Conservation (phyloP, 768 basidiomycete genomes). For the Lentinula aciculospora region DNA sequence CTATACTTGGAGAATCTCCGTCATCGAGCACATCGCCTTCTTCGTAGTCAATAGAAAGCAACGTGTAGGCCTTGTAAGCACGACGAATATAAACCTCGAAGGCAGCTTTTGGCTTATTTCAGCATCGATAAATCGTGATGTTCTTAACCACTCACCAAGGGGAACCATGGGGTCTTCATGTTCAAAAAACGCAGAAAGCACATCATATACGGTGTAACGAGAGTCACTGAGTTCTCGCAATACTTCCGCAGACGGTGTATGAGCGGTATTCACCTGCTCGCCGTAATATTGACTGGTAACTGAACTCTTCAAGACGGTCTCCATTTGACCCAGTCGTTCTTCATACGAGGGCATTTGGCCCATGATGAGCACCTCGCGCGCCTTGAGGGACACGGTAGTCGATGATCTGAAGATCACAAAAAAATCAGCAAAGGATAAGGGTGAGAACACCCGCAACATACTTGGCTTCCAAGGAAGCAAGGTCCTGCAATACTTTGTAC, state of each 20-base stretch:
- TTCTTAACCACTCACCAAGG: slow-evolving; percentile 48
- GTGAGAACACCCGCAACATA: slow-evolving; percentile 26
- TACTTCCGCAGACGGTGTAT: slow-evolving; percentile 80
- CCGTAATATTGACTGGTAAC: slow-evolving; percentile 88
- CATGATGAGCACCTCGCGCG: slow-evolving; percentile 93
- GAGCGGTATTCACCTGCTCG: slow-evolving; percentile 40
- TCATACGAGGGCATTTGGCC: slow-evolving; percentile 97
- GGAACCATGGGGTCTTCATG: slow-evolving; percentile 80
- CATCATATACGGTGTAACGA: slow-evolving; percentile 94
- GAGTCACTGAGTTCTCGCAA: slow-evolving; percentile 94
- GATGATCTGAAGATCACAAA: slow-evolving; percentile 56
- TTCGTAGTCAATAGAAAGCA: slow-evolving; percentile 92
- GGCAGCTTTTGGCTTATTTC: slow-evolving; percentile 52
- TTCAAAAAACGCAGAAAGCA: slow-evolving; percentile 92
- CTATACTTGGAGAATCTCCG: slow-evolving; percentile 71
- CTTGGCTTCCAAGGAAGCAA: slow-evolving; percentile 89
- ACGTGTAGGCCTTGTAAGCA: slow-evolving; percentile 89
- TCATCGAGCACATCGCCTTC: slow-evolving; percentile 84
- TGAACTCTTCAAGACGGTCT: slow-evolving; percentile 83
- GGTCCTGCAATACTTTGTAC: slow-evolving; percentile 69
- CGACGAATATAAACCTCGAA: slow-evolving; percentile 95
- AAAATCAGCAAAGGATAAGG: not conserved
- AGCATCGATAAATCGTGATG: not conserved
- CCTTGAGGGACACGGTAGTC: slow-evolving; percentile 88
- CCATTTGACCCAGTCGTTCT: slow-evolving; percentile 92